These are phyloP conservation scores for Sarcodon sp. DNA, from an alignment of 768 basidiomycete genomes.

Conservation along the genomic window DNA sequence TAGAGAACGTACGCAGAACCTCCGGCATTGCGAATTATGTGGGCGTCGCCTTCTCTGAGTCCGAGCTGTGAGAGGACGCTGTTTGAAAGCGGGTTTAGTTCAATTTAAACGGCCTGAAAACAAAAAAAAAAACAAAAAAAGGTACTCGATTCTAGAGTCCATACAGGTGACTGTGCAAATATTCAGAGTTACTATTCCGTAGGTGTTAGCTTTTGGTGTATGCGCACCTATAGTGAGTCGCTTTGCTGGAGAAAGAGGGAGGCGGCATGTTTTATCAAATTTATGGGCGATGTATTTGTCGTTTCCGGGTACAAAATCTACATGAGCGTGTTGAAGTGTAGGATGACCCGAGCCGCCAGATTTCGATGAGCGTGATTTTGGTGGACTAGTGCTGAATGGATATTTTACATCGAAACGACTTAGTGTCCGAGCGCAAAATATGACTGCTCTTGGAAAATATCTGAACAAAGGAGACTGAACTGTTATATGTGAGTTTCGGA, in stretches of 20 bases:
- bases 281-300: conserved; percentile 31
- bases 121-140: neutral
- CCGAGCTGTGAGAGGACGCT: conserved; percentile 50
- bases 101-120: neutral
- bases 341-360: too few species aligned
- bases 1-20: conserved; percentile 37
- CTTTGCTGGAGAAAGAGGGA: conserved; percentile 28
- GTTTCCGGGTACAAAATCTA: conserved; percentile 28
- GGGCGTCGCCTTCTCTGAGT: conserved; percentile 53
- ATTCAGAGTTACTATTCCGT: too few species aligned
- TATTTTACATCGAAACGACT: too few species aligned
- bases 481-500: too few species aligned
- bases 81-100: conserved; percentile 1
- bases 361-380: too few species aligned
- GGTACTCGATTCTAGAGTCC: conserved; percentile 62
- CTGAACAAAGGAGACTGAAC: too few species aligned
- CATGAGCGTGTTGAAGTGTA: conserved; percentile 4
- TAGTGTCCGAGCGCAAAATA: too few species aligned
- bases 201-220: neutral
- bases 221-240: conserved; percentile 24
- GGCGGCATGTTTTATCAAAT: conserved; percentile 22
- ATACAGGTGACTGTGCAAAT: conserved; percentile 45
- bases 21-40: conserved; percentile 67
- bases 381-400: too few species aligned
- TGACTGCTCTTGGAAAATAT: too few species aligned